phyloP scores from a whole-genome alignment of 352 stramenopile genomes.

The Pythium myriotylum region DNA sequence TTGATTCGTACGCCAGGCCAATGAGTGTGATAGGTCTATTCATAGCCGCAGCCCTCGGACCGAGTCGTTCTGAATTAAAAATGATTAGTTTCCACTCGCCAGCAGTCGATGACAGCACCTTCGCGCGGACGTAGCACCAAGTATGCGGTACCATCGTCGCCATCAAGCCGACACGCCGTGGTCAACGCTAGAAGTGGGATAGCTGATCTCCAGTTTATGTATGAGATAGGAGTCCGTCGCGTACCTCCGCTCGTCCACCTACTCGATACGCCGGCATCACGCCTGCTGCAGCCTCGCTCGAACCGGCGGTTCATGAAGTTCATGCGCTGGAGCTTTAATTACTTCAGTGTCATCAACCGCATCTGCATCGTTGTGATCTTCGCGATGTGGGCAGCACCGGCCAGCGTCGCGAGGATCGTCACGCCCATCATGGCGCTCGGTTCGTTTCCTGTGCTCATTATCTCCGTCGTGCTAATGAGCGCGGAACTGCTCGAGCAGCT shows the following conservation, averaged over 20 bases:
- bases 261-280: constrained; percentile 20
- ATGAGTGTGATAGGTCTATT: no score
- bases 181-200: neutral
- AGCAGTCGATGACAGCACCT: no score
- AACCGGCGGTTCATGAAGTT: constrained; percentile 19
- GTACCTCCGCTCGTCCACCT: constrained; percentile 18
- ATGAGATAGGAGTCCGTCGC: constrained; percentile 13
- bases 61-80: no score
- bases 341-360: constrained; percentile 27
- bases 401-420: neutral
- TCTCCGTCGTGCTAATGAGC: constrained; percentile 23
- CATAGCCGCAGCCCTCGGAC: no score
- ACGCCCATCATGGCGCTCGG: constrained; percentile 11
- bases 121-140: no score
- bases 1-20: no score
- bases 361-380: constrained; percentile 23
- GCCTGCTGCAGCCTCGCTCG: constrained; percentile 5
- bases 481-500: constrained; percentile 16
- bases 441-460: constrained; percentile 8
- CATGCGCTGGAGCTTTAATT: constrained; percentile 17
- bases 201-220: constrained; percentile 13
- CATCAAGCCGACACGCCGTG: neutral
- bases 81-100: no score
- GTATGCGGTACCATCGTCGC: no score
- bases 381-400: constrained; percentile 16